A percentile compares a stretch with the other conserved stretches of the same genome.
phyloP scores from a whole-genome alignment of 2,329 filamentous ascomycete genomes.

The Thermomyces lanuginosus region DNA sequence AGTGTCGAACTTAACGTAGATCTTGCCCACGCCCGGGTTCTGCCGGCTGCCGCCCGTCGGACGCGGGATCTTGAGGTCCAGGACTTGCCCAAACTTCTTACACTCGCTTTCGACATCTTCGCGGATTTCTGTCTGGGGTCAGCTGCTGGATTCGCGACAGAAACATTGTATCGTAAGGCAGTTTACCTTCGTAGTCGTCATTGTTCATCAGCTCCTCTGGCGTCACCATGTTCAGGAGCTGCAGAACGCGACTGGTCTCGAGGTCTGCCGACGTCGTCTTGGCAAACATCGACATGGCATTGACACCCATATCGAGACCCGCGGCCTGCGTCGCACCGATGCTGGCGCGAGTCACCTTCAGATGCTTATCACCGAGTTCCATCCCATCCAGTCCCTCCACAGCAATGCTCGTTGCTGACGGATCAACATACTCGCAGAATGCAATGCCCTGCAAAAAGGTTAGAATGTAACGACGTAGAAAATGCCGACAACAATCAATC shows the following conservation, averaged over 20 bases:
- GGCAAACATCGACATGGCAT: conserved; percentile 94
- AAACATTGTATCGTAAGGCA: conserved; percentile 3
- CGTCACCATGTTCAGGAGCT: conserved; percentile 97
- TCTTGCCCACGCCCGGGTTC: conserved; percentile 85
- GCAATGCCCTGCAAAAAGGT: conserved; percentile 56
- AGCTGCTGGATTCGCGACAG: too few relatives aligned
- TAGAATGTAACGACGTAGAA: conserved; percentile 4
- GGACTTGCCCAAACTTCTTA: conserved; percentile 67
- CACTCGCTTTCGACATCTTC: conserved; percentile 92
- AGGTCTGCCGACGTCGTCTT: conserved; percentile 67
- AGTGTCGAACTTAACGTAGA: conserved; percentile 84
- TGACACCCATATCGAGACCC: conserved; percentile 87
- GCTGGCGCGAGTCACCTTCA: conserved; percentile 78
- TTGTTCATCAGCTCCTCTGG: conserved; percentile 83
- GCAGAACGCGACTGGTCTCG: conserved; percentile 69
- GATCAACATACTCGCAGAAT: conserved; percentile 85
- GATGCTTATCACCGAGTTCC: conserved; percentile 71
- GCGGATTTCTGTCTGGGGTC: conserved; percentile 67
- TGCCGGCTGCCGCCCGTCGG: conserved; percentile 69
- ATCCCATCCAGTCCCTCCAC: conserved; percentile 85
- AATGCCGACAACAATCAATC: too few relatives aligned
- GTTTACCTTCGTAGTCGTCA: conserved; percentile 80
- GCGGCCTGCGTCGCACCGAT: conserved; percentile 86
- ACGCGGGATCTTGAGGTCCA: conserved; percentile 85
- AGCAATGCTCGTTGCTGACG: conserved; percentile 58